Base-by-base conservation (phyloP, 2,329 filamentous ascomycete species). In the Diaporthe helianthi region DNA sequence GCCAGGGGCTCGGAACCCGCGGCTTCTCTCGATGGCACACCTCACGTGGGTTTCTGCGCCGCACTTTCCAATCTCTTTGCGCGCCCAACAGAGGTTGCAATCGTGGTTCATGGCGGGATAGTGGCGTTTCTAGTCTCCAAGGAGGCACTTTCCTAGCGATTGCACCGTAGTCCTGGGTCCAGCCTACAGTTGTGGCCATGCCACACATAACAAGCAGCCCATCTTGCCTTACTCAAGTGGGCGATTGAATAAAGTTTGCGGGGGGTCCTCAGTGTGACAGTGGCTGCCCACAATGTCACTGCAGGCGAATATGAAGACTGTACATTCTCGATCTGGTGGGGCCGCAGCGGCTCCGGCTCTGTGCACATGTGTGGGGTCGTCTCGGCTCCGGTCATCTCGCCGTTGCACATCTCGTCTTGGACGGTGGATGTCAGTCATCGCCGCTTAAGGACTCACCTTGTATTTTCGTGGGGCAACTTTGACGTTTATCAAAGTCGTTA, bases 1-100 rank as follows among this genome's bases (percentile, higher is more conserved):
- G 58, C 58, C 58, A 61, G 58, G 58, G 58, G 19, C 41, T 47
- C 58, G 58, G 58, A 33, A 17, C 58, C 58, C 41, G 58, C 58
- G 58, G 58, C 58, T 61, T 15, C 22, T 47, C 26, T 33, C 41
- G 6, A 61, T 33, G 3, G 19, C 19, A n/a, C 22, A 29, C 19
- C 26, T 47, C 55, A 47, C 55, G 38, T 47, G 38, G 33, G 19
- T 46, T 46, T 31, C 55, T 3, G 10, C 8, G 7, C 55, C 54
- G 4, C 26, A 2, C 38, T 4, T 29, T 9, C 8, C 22, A 58
- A 15, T 22, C 55, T 33, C 44, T 17, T 10, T 7, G 5, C 3
- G 10, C 10, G 26, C 38, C 19, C 8, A n/a, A 10, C 15, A 3
- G 19, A 6, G 8, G 26, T 19, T 10, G 15, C 29, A 47, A 24